Conservation (phyloP, 495 filamentous ascomycete species). For the Hypomontagnella submonticulosa region DNA sequence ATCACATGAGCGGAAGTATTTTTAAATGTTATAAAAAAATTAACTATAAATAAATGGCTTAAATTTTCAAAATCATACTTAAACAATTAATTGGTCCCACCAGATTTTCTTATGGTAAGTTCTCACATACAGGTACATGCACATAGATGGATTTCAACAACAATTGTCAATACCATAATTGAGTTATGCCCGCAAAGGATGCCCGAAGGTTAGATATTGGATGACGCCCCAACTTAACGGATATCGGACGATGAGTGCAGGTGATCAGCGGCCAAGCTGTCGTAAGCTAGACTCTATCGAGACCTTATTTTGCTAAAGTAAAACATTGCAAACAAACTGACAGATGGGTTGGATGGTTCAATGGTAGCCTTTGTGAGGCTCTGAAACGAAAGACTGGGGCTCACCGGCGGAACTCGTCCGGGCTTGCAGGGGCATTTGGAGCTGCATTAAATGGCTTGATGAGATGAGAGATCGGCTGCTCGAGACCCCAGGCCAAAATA, state of each 20-base stretch:
- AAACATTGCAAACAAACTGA: slow-evolving; percentile 20
- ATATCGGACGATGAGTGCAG: slow-evolving; percentile 39
- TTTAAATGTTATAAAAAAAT: no score
- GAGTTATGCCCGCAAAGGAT: slow-evolving; percentile 1
- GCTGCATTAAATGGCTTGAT: slow-evolving; percentile 22
- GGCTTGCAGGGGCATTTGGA: slow-evolving; percentile 15
- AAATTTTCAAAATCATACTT: no score
- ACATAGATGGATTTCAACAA: not conserved
- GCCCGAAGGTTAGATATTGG: slow-evolving; percentile 20
- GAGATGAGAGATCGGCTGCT: slow-evolving; percentile 28
- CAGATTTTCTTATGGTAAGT: no score
- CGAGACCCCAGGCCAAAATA: slow-evolving; percentile 5
- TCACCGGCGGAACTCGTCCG: slow-evolving; percentile 25
- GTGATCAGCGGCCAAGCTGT: slow-evolving; percentile 24
- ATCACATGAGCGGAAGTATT: no score
- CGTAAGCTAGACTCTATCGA: slow-evolving; percentile 10
- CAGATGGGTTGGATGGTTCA: slow-evolving; percentile 1
- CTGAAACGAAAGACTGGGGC: slow-evolving; percentile 32
- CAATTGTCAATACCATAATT: not conserved
- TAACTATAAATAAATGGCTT: no score
- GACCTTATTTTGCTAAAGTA: slow-evolving; percentile 23
- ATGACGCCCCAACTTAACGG: slow-evolving; percentile 22
- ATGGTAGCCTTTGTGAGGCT: slow-evolving; percentile 36
- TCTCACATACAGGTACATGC: slow-evolving; percentile 9
- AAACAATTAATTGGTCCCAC: no score